A percentile compares a stretch with the other conserved stretches of the same genome.
These are phyloP conservation scores for Candida sp. DNA, from an alignment of 1,139 yeast species.

Conservation along the genomic window DNA sequence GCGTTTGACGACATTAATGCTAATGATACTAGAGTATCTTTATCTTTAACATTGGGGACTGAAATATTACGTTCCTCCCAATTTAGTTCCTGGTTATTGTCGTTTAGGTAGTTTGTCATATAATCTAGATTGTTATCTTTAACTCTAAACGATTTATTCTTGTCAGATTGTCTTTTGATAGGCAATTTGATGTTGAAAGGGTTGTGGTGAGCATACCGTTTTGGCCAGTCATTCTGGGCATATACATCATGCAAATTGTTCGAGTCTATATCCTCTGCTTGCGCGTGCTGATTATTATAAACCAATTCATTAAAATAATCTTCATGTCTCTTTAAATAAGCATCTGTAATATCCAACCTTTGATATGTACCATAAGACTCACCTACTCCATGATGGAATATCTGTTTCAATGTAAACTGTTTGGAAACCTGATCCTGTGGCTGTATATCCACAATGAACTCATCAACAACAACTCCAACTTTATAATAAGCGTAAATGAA, in stretches of 20 bases:
- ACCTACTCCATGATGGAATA: constrained; percentile 53
- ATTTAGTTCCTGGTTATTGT: constrained; percentile 40
- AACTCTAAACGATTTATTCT: constrained; percentile 42
- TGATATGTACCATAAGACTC: constrained; percentile 31
- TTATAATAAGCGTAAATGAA: neutral
- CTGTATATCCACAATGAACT: neutral
- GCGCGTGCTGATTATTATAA: constrained; percentile 1
- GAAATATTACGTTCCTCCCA: constrained; percentile 50
- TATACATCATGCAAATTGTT: constrained; percentile 24
- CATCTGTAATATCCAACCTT: constrained; percentile 45
- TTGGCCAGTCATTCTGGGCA: constrained; percentile 39
- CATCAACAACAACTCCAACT: neutral
- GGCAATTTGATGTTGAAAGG: constrained; percentile 43
- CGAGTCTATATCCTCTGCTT: constrained; percentile 4
- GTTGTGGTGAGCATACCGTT: constrained; percentile 26
- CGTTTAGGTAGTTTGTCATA: constrained; percentile 59
- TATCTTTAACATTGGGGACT: constrained; percentile 75
- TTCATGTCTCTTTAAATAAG: constrained; percentile 21
- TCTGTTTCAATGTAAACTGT: constrained; percentile 38
- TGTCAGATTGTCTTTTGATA: constrained; percentile 12
- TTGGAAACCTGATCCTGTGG: neutral
- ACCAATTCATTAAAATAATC: constrained; percentile 9
- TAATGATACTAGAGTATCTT: constrained; percentile 65
- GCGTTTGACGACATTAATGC: constrained; percentile 94
- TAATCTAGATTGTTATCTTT: constrained; percentile 55